Evolutionary conservation across 2,329 filamentous ascomycete genomes (phyloP), one percentile per base, ranked within the genome.

Genomic region (Parasarocladium wereldwijsianum): DNA sequence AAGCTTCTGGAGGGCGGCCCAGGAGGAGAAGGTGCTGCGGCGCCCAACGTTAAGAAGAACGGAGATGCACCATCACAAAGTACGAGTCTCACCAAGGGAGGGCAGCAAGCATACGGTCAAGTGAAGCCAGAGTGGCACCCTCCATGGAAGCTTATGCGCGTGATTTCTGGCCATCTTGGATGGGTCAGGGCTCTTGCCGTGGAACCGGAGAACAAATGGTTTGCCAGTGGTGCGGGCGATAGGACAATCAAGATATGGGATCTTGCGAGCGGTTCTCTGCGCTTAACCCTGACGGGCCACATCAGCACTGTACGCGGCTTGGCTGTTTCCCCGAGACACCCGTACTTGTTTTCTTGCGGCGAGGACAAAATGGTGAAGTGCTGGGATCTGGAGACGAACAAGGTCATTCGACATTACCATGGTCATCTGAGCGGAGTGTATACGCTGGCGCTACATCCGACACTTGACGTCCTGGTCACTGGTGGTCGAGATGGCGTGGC

Each of bases 321-420:
- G 27, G 90, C 87, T 0, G 83, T 98, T 6, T 93, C 84, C 13
- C 82, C 86, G 11, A 66, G 90, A 26, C 90, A 98, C 56, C 92
- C 90, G 0, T 98, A 98, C 49, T 68, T 98, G 8, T 98, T 98
- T 55, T 93, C 85, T 8, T 98, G 90, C 47, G 92, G 84, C 34
- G 90, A 98, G 55, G 90, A 98, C 53, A 98, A 98, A 62, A 94
- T 94, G 86, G 90, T 98, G 38, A 98, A 98, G 57, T 98, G 90
- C 58, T 98, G 90, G 90, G 90, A 98, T 59, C 60, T 98, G 40
- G 90, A 98, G 55, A 94, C 87, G n/a, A 98, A 98, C 62, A 94
- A 94, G 55, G 90, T 98, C 36, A 94, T 96, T 47, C 73, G 87
- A 22, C 85, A 94, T 55, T 98, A 96, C 52, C 90, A 98, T 51